These are phyloP conservation scores for Myxozyma kluyveri DNA, from an alignment of 805 yeast species.

Conservation along the genomic window DNA sequence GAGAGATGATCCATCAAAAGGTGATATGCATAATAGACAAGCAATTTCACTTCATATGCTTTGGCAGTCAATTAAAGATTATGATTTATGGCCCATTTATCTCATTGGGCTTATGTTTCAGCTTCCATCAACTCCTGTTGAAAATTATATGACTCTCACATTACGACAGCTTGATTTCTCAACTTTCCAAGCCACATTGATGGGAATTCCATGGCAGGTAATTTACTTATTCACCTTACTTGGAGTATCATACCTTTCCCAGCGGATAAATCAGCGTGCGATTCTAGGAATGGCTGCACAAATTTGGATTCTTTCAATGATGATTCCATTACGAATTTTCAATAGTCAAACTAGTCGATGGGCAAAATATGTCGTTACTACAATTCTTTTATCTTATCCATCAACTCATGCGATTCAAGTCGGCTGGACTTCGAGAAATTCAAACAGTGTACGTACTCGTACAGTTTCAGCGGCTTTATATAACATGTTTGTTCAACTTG, in stretches of 20 bases:
- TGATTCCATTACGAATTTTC: slow-evolving; percentile 33
- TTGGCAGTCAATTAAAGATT: slow-evolving; percentile 46
- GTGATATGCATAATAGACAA: slow-evolving; percentile 62
- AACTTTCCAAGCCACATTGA: slow-evolving; percentile 52
- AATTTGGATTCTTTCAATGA: slow-evolving; percentile 15
- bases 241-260: slow-evolving; percentile 20
- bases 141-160: slow-evolving; percentile 49
- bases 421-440: slow-evolving; percentile 60
- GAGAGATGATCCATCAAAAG: slow-evolving; percentile 63
- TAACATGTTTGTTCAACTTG: slow-evolving; percentile 63
- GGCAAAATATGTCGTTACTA: slow-evolving; percentile 26
- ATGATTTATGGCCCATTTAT: slow-evolving; percentile 58
- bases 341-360: slow-evolving; percentile 20
- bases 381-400: slow-evolving; percentile 45
- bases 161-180: slow-evolving; percentile 50
- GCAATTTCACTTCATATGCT: slow-evolving; percentile 48
- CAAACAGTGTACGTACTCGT: slow-evolving; percentile 61
- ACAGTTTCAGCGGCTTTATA: slow-evolving; percentile 64
- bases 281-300: slow-evolving; percentile 16
- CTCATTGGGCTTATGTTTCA: slow-evolving; percentile 47
- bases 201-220: slow-evolving; percentile 50
- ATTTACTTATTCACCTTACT: slow-evolving; percentile 33
- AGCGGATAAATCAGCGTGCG: slow-evolving; percentile 13
- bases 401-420: slow-evolving; percentile 56
- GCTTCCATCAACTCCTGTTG: slow-evolving; percentile 41